Evolutionary conservation across 2,329 filamentous ascomycete genomes (phyloP).

Genomic region (Aureobasidium mangrovei): DNA sequence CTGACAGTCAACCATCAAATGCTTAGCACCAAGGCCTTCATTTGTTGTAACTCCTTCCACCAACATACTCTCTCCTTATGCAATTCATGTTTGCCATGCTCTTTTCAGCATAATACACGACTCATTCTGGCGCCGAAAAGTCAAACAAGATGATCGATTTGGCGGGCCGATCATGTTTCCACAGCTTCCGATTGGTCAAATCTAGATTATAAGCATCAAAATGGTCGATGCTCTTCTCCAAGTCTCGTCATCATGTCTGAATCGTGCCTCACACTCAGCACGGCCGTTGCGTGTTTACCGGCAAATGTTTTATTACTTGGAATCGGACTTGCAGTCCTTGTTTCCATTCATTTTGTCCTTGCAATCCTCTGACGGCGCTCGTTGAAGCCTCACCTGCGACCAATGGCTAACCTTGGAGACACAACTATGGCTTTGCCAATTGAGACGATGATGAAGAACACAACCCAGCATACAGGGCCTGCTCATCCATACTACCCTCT

Average conservation of each 20-base stretch:
- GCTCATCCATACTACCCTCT: constrained; percentile 64
- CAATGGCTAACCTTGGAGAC: background rate
- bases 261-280: background rate
- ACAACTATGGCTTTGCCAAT: background rate
- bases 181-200: constrained; percentile 1
- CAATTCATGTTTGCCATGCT: background rate
- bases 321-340: background rate
- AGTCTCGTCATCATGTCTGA: background rate
- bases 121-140: background rate
- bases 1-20: too few species aligned
- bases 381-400: background rate
- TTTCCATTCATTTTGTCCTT: background rate
- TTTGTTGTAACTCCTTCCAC: too few species aligned
- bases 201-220: background rate
- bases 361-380: background rate
- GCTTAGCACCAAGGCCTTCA: too few species aligned
- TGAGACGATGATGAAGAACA: constrained; percentile 2
- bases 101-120: background rate
- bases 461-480: constrained; percentile 12
- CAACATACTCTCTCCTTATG: background rate
- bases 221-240: constrained; percentile 3
- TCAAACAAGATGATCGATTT: background rate
- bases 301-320: background rate
- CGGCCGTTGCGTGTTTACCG: constrained; percentile 2
- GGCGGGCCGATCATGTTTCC: background rate